Conservation (phyloP, 2,329 filamentous ascomycete species). For the Aspergillus sp. region DNA sequence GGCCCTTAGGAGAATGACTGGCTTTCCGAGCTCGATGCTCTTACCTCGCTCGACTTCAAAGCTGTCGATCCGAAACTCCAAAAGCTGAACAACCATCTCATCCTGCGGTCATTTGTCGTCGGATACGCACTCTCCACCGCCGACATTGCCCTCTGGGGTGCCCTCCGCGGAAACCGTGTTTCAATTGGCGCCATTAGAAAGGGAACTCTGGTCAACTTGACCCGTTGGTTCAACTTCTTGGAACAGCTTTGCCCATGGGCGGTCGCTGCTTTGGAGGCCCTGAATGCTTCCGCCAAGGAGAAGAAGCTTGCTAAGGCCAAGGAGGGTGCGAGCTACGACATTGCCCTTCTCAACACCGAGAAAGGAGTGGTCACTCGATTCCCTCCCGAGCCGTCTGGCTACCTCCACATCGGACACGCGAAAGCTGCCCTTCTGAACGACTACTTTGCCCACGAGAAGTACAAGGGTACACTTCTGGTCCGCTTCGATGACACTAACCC, state of each 20-base stretch:
- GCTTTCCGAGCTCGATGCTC: conserved; percentile 53
- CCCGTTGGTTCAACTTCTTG: conserved; percentile 84
- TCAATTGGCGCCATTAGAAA: conserved; percentile 78
- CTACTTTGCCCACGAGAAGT: conserved; percentile 93
- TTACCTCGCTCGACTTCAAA: conserved; percentile 72
- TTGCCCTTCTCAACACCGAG: conserved; percentile 79
- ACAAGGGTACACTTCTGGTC: conserved; percentile 85
- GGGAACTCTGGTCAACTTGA: conserved; percentile 71
- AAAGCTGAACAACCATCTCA: conserved; percentile 83
- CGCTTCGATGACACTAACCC: conserved; percentile 98
- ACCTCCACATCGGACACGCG: conserved; percentile 92
- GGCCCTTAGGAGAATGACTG: conserved; percentile 51
- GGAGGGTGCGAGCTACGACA: conserved; percentile 83
- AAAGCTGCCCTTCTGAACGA: conserved; percentile 93
- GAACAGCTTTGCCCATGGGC: conserved; percentile 80
- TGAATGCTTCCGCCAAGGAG: conserved; percentile 67
- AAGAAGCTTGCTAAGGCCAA: conserved; percentile 70
- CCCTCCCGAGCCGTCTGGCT: conserved; percentile 91
- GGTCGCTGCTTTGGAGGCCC: conserved; percentile 66
- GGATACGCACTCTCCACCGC: conserved; percentile 75
- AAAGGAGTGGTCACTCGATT: conserved; percentile 91
- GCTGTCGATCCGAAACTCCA: conserved; percentile 71
- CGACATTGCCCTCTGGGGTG: conserved; percentile 81
- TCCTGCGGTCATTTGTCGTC: conserved; percentile 79
- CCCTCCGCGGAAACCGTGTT: conserved; percentile 80